phyloP scores from a whole-genome alignment of 768 basidiomycete genomes.

The Calocybe cyanea region DNA sequence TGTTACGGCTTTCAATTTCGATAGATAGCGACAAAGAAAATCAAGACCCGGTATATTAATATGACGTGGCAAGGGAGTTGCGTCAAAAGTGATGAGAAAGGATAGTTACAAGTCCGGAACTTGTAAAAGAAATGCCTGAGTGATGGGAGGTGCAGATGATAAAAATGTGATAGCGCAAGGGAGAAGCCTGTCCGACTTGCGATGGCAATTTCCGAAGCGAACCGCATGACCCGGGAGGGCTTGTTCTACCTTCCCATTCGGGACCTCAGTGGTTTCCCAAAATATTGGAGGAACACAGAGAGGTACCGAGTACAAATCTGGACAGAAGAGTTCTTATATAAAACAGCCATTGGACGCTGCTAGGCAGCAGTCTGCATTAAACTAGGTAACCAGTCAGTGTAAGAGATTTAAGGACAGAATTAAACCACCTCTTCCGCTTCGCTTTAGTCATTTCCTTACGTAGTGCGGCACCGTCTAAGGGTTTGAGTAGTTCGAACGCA shows the following conservation, averaged over 20 bases:
- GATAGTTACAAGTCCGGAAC: constrained; percentile 40
- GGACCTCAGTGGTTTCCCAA: constrained; percentile 10
- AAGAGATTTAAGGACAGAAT: background rate
- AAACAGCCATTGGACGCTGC: background rate
- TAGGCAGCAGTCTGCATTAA: constrained; percentile 18
- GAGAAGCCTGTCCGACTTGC: constrained; percentile 10
- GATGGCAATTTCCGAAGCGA: constrained; percentile 2
- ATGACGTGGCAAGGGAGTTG: constrained; percentile 8
- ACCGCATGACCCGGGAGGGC: constrained; percentile 1
- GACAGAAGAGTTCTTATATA: constrained; percentile 4
- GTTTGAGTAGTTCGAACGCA: constrained; percentile 96
- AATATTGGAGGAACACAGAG: constrained; percentile 4
- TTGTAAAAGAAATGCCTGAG: constrained; percentile 9
- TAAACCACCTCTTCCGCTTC: constrained; percentile 82
- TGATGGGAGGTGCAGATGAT: constrained; percentile 1
- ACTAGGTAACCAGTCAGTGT: constrained; percentile 5
- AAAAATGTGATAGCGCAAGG: constrained; percentile 7
- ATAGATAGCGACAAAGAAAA: constrained; percentile 36
- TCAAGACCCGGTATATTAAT: constrained; percentile 17
- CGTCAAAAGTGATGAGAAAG: constrained; percentile 20
- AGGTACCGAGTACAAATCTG: background rate
- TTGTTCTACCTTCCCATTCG: constrained; percentile 2
- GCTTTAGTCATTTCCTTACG: constrained; percentile 99
- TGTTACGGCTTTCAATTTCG: constrained; percentile 18
- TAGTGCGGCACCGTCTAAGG: constrained; percentile 88